These are phyloP conservation scores for Rhododendron kiyosumense DNA, from an alignment of 148 eudicot species.

Conservation along the genomic window DNA sequence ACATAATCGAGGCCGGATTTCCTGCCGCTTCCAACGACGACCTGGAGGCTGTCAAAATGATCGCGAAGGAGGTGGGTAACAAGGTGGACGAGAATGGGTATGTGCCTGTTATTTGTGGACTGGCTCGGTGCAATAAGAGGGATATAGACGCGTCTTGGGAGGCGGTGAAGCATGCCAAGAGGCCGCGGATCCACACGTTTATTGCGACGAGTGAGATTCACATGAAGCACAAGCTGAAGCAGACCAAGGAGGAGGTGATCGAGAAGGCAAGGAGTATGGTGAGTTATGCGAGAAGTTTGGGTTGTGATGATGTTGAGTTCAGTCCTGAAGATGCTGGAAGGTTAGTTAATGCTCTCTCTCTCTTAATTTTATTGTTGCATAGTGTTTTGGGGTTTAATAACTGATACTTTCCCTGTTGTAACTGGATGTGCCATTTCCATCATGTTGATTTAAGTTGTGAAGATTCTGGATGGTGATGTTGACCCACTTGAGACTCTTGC, in stretches of 20 bases:
- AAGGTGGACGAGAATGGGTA: constrained; percentile 38
- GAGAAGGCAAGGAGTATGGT: constrained; percentile 84
- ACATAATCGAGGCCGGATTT: constrained; percentile 88
- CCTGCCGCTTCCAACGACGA: constrained; percentile 85
- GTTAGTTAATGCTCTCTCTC: constrained; percentile 19
- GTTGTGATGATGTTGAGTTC: constrained; percentile 85
- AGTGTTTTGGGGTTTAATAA: neutral
- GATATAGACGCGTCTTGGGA: constrained; percentile 90
- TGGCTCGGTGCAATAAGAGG: constrained; percentile 74
- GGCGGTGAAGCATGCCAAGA: constrained; percentile 71
- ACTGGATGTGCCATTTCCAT: too few species aligned
- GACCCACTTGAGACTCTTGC: neutral
- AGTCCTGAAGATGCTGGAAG: constrained; percentile 99
- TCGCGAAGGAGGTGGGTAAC: constrained; percentile 69
- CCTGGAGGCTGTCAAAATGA: constrained; percentile 66
- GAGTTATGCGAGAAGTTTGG: constrained; percentile 78
- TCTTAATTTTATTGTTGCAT: neutral
- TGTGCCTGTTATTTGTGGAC: constrained; percentile 86
- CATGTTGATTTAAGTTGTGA: neutral
- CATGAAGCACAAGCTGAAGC: constrained; percentile 82
- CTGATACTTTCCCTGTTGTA: too few species aligned
- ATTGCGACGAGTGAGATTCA: constrained; percentile 95
- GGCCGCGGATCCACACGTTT: constrained; percentile 84
- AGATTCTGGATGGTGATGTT: neutral
- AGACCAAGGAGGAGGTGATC: constrained; percentile 70